These are phyloP conservation scores for Brettanomyces naardenensis DNA, from an alignment of 805 yeast genomes.

Conservation along the genomic window DNA sequence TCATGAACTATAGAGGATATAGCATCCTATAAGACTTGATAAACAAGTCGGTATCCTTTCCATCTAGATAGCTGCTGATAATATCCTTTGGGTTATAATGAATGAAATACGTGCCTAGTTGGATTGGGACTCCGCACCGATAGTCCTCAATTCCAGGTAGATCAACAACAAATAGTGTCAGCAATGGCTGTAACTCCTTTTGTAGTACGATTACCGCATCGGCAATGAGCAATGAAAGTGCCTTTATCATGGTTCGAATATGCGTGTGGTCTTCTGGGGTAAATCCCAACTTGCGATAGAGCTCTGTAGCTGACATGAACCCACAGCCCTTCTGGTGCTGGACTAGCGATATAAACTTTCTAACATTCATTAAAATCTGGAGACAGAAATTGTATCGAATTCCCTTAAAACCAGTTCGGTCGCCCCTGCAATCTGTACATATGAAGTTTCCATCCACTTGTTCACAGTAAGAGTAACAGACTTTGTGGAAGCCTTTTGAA, in stretches of 20 bases:
- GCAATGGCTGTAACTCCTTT: neutral
- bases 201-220: neutral
- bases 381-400: too few species aligned
- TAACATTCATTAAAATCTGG: constrained; percentile 5
- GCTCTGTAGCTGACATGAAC: neutral
- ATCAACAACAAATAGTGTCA: neutral
- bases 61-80: too few species aligned
- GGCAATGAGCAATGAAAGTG: neutral
- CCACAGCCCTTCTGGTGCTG: neutral
- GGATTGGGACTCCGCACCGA: too few species aligned
- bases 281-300: neutral
- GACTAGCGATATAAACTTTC: neutral
- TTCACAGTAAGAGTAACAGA: too few species aligned
- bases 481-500: too few species aligned
- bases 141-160: constrained; percentile 1
- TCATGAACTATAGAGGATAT: too few species aligned
- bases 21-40: too few species aligned
- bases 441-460: neutral
- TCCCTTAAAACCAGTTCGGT: too few species aligned
- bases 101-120: too few species aligned
- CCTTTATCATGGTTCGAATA: too few species aligned
- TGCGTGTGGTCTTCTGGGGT: neutral
- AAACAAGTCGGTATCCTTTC: too few species aligned
- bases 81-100: too few species aligned
- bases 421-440: neutral